Evolutionary conservation across 2,329 filamentous ascomycete genomes (phyloP), one percentile per base, ranked within the genome.

Genomic region (Trichophyton schoenleinii): DNA sequence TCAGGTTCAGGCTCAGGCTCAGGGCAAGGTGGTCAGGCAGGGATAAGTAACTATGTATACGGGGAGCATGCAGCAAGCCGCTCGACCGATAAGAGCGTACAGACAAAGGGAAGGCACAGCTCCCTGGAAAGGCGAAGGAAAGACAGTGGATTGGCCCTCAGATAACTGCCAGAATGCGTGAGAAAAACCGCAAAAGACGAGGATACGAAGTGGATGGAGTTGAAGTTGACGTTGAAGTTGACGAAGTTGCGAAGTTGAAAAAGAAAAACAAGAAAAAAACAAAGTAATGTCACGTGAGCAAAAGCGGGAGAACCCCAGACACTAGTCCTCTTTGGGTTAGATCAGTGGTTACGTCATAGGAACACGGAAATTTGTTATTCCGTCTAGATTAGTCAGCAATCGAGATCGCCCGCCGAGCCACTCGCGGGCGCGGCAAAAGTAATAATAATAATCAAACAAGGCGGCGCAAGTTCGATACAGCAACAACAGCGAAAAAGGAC

Each of bases 191-290:
- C 41, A 52, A 20, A 42, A 38, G 42, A 36, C 6, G 28, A 2
- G 28, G 28, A 31, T 31, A 6, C 28, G 28, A 52, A 15, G 8
- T 22, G 7, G 36, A 38, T 53, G 58, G 25, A 49, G 41, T 41
- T 7, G 59, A 60, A 49, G 44, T 46, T 60, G 58, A 60, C 28
- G 41, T 46, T 18, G 63, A 62, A 63, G 63, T 31, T 34, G 46
- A 38, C 9, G 58, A 60, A 48, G 42, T 44, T 60, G 42, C 9
- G 34, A 38, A 52, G 18, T 44, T 53, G 46, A 41, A 28, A 25
- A 57, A 46, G n/a, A 38, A 13, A 34, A 38, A 38, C 34, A 36
- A 38, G 34, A 38, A 31, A 31, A 38, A 53, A 15, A 36, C 2
- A 53, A 44, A 2, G 3, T 7, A 18, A 9, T 1, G 41, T 44